A percentile compares a stretch with the other conserved stretches of the same genome.
Conservation (phyloP, 768 basidiomycete genomes). For the Rhodosporidiobolus odoratus region DNA sequence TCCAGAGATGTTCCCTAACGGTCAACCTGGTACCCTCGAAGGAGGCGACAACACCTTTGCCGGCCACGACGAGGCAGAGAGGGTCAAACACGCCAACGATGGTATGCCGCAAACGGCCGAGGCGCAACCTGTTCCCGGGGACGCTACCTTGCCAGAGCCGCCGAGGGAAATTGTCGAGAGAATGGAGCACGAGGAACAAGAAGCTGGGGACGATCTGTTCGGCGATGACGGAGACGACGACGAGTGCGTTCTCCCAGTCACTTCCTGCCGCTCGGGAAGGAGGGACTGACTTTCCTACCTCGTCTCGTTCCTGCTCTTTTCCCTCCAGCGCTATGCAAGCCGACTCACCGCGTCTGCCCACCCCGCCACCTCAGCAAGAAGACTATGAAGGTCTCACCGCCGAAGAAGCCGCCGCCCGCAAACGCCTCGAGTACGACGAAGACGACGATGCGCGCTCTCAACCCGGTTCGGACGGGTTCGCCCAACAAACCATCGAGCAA, state of each 20-base stretch:
- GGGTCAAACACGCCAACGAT: background rate
- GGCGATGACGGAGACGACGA: conserved; percentile 26
- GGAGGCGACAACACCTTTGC: conserved; percentile 18
- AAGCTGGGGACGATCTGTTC: conserved; percentile 28
- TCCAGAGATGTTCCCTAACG: conserved; percentile 23
- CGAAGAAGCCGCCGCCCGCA: conserved; percentile 30
- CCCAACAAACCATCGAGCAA: no score
- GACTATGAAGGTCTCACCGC: conserved; percentile 56
- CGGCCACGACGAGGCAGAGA: conserved; percentile 14
- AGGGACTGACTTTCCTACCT: background rate
- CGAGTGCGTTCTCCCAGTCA: conserved; percentile 22
- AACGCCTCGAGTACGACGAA: conserved; percentile 47
- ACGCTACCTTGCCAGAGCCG: background rate
- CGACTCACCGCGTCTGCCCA: background rate
- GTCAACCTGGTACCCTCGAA: background rate
- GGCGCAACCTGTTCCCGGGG: no score
- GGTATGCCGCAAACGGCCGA: background rate
- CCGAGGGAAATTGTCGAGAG: background rate
- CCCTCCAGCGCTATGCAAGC: conserved; percentile 3
- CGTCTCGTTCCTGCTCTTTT: no score
- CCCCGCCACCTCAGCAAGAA: conserved; percentile 7
- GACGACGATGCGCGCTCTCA: conserved; percentile 30
- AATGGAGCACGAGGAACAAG: conserved; percentile 21
- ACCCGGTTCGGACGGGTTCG: background rate
- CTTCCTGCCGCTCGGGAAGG: background rate